Conservation (phyloP, 2,329 filamentous ascomycete species). For the Alternaria sp. region DNA sequence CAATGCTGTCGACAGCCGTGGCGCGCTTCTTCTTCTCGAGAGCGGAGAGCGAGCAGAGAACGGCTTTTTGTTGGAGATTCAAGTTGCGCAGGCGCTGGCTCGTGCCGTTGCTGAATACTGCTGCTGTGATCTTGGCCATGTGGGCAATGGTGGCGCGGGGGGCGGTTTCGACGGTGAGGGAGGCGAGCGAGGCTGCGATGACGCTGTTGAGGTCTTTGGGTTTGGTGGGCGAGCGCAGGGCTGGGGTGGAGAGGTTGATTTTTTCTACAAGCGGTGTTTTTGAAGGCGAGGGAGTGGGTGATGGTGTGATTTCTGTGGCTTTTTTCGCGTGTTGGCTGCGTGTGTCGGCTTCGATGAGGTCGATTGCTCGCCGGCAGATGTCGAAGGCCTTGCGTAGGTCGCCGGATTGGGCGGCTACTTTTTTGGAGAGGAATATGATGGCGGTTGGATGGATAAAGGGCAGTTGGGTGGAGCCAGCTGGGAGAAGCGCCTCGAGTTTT, state of each 20-base stretch:
- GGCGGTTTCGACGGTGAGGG: constrained; percentile 77
- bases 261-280: constrained; percentile 84
- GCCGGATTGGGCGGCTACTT: constrained; percentile 91
- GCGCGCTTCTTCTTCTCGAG: constrained; percentile 78
- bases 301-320: constrained; percentile 56
- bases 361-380: constrained; percentile 87
- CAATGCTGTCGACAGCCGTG: constrained; percentile 40
- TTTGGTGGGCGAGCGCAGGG: constrained; percentile 55
- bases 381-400: constrained; percentile 96
- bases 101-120: constrained; percentile 89
- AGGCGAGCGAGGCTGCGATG: constrained; percentile 60
- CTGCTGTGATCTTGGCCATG: constrained; percentile 87
- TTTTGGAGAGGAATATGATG: constrained; percentile 92
- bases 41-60: constrained; percentile 85
- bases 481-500: constrained; percentile 78
- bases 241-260: constrained; percentile 71
- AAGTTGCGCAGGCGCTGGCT: constrained; percentile 83
- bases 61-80: constrained; percentile 96
- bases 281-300: constrained; percentile 67
- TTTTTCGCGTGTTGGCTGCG: constrained; percentile 74
- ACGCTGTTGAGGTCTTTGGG: constrained; percentile 34
- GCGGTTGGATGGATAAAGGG: constrained; percentile 94
- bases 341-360: constrained; percentile 87
- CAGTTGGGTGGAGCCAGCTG: constrained; percentile 67
- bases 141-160: constrained; percentile 90